Evolutionary conservation across 2,329 filamentous ascomycete species (phyloP).

Genomic region (Microcera coccophila): DNA sequence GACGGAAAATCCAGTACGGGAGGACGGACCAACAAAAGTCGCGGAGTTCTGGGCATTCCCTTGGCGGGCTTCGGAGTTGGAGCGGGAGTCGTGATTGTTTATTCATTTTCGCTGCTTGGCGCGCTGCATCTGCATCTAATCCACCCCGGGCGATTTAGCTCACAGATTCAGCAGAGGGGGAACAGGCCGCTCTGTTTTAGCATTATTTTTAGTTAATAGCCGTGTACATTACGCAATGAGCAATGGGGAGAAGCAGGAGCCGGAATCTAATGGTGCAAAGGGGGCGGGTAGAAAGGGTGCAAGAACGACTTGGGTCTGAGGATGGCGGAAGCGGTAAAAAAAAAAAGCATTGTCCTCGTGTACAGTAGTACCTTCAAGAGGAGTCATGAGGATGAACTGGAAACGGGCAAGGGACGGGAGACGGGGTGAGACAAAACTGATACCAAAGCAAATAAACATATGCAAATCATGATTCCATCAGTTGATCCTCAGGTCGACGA

Average conservation of each 20-base stretch:
- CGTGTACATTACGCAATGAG: slow-evolving; percentile 28
- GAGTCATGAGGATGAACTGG: slow-evolving; percentile 1
- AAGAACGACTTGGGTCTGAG: slow-evolving; percentile 9
- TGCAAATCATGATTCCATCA: background rate
- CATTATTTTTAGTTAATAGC: slow-evolving; percentile 29
- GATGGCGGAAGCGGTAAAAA: slow-evolving; percentile 17
- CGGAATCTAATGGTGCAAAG: slow-evolving; percentile 18
- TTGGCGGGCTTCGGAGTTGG: slow-evolving; percentile 30
- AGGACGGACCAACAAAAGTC: slow-evolving; percentile 14
- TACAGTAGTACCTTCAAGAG: background rate
- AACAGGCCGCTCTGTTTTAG: slow-evolving; percentile 28
- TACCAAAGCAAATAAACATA: slow-evolving; percentile 10
- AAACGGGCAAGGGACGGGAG: slow-evolving; percentile 7
- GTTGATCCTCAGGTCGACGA: background rate
- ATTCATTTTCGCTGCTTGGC: slow-evolving; percentile 29
- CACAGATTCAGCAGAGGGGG: slow-evolving; percentile 25
- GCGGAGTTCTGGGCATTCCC: slow-evolving; percentile 27
- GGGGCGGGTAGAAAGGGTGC: slow-evolving; percentile 13
- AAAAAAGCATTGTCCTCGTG: slow-evolving; percentile 21
- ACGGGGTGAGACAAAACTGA: slow-evolving; percentile 8
- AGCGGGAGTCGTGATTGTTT: slow-evolving; percentile 33
- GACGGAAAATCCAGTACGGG: slow-evolving; percentile 4
- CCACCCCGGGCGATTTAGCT: slow-evolving; percentile 25
- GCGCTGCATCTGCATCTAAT: slow-evolving; percentile 31
- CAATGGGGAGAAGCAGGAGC: slow-evolving; percentile 20